Evolutionary conservation across 1,139 yeast species (phyloP), one percentile per base, ranked within the genome.

Genomic region (Pichia sp.): DNA sequence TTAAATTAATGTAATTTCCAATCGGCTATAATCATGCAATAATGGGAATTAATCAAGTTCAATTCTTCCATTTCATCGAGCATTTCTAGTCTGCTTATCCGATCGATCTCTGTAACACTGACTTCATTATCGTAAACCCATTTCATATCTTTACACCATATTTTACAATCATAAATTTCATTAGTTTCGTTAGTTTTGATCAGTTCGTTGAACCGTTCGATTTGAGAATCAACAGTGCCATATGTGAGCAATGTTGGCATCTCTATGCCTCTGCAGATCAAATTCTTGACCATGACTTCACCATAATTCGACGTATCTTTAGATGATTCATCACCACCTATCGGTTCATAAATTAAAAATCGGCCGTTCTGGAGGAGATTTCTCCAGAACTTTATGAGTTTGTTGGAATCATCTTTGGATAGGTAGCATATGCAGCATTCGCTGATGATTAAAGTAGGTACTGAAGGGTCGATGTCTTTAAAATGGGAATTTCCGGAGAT

Each of bases 31-130:
- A 73, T 68, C 18, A 86, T 65, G 51, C 95, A 83, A 60, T 93
- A 93, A 65, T 93, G 99, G 38, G 76, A 74, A 53, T 88, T 77
- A 49, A 93, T 71, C 37, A 93, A 68, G 54, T 73, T 71, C 58
- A 93, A 73, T 61, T 93, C 99, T 67, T 93, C 99, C 14, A 89
- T 68, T 63, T 93, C 99, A 66, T 93, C 99, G 34, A 93, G 70
- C 56, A 90, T 72, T 62, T 93, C 98, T 42, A 91, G 70, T 28
- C 68, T 62, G 47, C 79, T 75, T 1, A 90, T 73, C 32, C 95
- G 67, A 17, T 58, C 58, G 42, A 70, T 63, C 42, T 86, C 95
- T 0, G 60, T 62, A 0, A 48, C 53, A 4, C 65, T 54, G 0
- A 85, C 65, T 85, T 91, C 82, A 42, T 74, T 69, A 17, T 81